phyloP scores from a whole-genome alignment of 148 eudicot genomes.

The Rheum nobile region DNA sequence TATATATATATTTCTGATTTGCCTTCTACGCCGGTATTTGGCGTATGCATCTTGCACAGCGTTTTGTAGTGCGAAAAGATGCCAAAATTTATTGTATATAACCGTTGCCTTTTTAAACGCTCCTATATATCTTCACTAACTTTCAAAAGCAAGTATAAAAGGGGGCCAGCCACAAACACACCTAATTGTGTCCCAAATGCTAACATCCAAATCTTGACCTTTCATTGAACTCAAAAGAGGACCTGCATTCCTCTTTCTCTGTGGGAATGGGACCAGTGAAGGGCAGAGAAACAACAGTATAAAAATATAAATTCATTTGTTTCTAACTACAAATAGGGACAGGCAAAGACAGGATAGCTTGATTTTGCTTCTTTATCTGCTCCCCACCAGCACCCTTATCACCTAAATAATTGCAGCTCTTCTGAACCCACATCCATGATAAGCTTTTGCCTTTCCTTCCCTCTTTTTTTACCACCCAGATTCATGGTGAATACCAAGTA shows the following conservation, averaged over 20 bases:
- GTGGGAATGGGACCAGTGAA: neutral
- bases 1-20: too few species aligned
- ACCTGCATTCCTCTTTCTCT: neutral
- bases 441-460: neutral
- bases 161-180: neutral
- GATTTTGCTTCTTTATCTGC: neutral
- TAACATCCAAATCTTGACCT: neutral
- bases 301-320: neutral
- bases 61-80: too few species aligned
- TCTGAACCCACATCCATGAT: conserved; percentile 1
- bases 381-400: neutral
- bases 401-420: neutral
- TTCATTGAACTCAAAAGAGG: neutral
- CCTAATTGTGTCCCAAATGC: neutral
- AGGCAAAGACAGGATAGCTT: neutral
- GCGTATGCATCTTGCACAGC: too few species aligned
- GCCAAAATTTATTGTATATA: too few species aligned
- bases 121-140: neutral
- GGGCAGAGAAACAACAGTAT: neutral
- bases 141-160: neutral
- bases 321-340: neutral
- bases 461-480: neutral
- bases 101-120: too few species aligned
- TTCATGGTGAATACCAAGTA: neutral
- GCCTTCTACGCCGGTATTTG: too few species aligned